Evolutionary conservation across 495 filamentous ascomycete species (phyloP).

Genomic region (Penicillium macrosclerotiorum): DNA sequence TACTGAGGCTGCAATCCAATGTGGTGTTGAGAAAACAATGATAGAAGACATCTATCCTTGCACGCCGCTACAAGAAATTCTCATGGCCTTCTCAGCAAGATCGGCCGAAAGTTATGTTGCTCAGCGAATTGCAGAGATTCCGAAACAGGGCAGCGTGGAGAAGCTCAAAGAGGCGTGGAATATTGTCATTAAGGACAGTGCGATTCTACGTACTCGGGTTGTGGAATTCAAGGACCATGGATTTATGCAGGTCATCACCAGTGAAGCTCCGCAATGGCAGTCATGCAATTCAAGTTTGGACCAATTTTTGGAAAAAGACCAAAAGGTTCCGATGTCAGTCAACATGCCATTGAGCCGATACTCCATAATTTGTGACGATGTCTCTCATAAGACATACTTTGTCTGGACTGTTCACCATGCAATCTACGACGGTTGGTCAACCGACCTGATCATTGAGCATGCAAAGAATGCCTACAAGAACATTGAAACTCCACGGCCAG

Average conservation of each 20-base stretch:
- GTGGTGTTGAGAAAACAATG: neutral
- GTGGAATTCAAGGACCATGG: slow-evolving; percentile 40
- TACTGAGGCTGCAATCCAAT: neutral
- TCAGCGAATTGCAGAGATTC: slow-evolving; percentile 35
- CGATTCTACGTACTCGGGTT: slow-evolving; percentile 53
- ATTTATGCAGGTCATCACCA: slow-evolving; percentile 49
- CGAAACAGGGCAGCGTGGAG: slow-evolving; percentile 15
- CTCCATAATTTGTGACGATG: slow-evolving; percentile 33
- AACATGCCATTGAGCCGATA: slow-evolving; percentile 47
- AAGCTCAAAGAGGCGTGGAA: slow-evolving; percentile 42
- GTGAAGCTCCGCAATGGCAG: slow-evolving; percentile 31
- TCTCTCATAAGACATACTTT: slow-evolving; percentile 28
- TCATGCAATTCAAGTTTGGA: slow-evolving; percentile 26
- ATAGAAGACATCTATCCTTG: slow-evolving; percentile 31
- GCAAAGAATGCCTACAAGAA: slow-evolving; percentile 33
- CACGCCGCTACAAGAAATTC: slow-evolving; percentile 53
- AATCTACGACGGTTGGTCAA: slow-evolving; percentile 43
- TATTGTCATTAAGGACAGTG: slow-evolving; percentile 26
- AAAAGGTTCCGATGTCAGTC: slow-evolving; percentile 39
- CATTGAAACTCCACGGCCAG: neutral
- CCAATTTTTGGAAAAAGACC: slow-evolving; percentile 41
- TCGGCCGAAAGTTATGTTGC: slow-evolving; percentile 50
- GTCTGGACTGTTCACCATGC: slow-evolving; percentile 37
- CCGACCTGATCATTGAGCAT: slow-evolving; percentile 46
- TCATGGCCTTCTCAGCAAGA: slow-evolving; percentile 51